Conservation (phyloP, 495 filamentous ascomycete genomes). For the Margaritispora aquatica region DNA sequence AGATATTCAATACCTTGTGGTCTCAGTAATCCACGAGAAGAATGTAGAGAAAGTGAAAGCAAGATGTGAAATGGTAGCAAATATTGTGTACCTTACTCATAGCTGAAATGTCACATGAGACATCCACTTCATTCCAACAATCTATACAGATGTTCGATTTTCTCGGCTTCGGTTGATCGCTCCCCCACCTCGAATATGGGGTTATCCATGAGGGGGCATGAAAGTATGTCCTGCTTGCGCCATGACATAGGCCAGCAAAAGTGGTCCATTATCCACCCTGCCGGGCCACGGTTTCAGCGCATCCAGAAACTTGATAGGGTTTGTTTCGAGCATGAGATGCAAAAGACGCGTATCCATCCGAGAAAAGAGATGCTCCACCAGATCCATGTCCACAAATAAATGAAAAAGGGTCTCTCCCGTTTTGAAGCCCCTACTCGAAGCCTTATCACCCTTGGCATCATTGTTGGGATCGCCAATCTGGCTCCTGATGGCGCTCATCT, state of each 20-base stretch:
- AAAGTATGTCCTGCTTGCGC: not conserved
- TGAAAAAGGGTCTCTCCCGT: not conserved
- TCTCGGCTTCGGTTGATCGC: no score
- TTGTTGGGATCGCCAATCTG: not conserved
- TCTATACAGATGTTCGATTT: not conserved
- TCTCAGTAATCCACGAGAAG: no score
- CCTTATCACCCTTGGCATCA: not conserved
- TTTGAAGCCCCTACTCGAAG: not conserved
- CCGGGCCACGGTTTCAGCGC: not conserved
- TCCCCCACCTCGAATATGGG: not conserved
- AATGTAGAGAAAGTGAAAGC: no score
- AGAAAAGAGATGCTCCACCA: not conserved
- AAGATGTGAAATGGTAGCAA: not conserved
- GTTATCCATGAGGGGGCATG: not conserved
- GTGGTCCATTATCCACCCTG: not conserved
- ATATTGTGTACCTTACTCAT: not conserved
- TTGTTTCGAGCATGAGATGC: not conserved
- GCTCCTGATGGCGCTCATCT: not conserved
- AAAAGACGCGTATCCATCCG: not conserved
- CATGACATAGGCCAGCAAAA: not conserved
- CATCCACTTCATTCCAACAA: not conserved
- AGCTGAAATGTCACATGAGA: not conserved
- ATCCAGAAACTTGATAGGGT: not conserved
- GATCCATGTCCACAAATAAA: not conserved
- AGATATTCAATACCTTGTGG: not conserved